Percentiles rank a stretch among this genome's conserved stretches.
phyloP scores from a whole-genome alignment of 2,329 filamentous ascomycete genomes.

The Pseudohalonectria lignicola region DNA sequence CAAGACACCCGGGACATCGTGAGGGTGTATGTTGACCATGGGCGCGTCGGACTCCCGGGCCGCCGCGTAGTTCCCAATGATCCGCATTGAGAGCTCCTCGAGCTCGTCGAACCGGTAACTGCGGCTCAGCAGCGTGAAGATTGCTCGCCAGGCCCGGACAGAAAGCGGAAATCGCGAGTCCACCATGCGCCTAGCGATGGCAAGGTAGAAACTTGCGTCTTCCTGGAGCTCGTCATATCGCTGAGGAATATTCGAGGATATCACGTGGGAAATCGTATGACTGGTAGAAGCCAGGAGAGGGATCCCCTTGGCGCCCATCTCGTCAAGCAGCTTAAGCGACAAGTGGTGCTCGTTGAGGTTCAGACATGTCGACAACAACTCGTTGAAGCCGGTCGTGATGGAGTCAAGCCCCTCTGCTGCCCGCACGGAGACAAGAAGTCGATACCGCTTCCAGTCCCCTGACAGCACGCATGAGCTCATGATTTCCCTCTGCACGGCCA shows the following conservation, averaged over 20 bases:
- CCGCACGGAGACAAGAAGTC: constrained; percentile 33
- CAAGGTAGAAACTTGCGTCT: constrained; percentile 18
- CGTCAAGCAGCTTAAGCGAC: constrained; percentile 22
- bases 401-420: constrained; percentile 18
- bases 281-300: constrained; percentile 15
- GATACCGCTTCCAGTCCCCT: constrained; percentile 28
- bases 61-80: constrained; percentile 26
- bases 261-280: constrained; percentile 15
- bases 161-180: constrained; percentile 27
- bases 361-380: constrained; percentile 19
- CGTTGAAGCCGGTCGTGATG: constrained; percentile 19
- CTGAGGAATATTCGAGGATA: no score
- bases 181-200: constrained; percentile 22
- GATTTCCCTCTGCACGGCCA: constrained; percentile 26
- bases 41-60: constrained; percentile 13
- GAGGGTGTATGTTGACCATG: constrained; percentile 30
- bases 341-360: constrained; percentile 13
- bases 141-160: constrained; percentile 27
- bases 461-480: constrained; percentile 19
- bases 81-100: constrained; percentile 28
- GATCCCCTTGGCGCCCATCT: constrained; percentile 23
- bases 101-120: constrained; percentile 32
- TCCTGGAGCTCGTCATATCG: constrained; percentile 10
- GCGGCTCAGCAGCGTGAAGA: constrained; percentile 32
- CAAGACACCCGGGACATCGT: constrained; percentile 26